Percentiles rank a stretch among this genome's conserved stretches.
phyloP scores from a whole-genome alignment of 495 filamentous ascomycete genomes.

The Friedmanniomyces simplex region DNA sequence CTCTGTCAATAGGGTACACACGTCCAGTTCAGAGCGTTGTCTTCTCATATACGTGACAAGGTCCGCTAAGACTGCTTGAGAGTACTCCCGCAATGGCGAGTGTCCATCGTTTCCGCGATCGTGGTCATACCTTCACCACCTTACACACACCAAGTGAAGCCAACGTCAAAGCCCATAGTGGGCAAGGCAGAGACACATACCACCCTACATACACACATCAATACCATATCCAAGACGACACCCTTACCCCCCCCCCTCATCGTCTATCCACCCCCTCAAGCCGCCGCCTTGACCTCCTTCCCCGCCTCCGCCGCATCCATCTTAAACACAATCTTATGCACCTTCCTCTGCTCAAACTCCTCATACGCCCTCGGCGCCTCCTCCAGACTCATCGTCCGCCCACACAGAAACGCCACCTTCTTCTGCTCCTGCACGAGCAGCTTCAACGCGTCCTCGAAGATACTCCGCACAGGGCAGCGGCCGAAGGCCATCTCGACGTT shows the following conservation, averaged over 20 bases:
- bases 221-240: neutral
- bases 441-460: slow-evolving; percentile 68
- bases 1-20: no score
- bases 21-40: no score
- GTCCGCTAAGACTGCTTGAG: no score
- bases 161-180: neutral
- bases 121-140: no score
- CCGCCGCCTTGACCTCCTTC: slow-evolving; percentile 8
- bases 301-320: slow-evolving; percentile 9
- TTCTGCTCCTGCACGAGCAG: slow-evolving; percentile 75
- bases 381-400: slow-evolving; percentile 82
- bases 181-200: no score
- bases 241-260: neutral
- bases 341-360: slow-evolving; percentile 62
- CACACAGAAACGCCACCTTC: slow-evolving; percentile 65
- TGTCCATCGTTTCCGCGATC: no score
- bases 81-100: no score
- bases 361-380: slow-evolving; percentile 83
- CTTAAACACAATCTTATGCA: slow-evolving; percentile 68
- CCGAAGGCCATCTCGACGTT: slow-evolving; percentile 91
- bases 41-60: no score
- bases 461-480: slow-evolving; percentile 78
- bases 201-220: neutral
- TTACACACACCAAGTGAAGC: neutral
- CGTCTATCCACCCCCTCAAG: neutral